Evolutionary conservation across 2,329 filamentous ascomycete species (phyloP).

Genomic region (Diaporthe eres): DNA sequence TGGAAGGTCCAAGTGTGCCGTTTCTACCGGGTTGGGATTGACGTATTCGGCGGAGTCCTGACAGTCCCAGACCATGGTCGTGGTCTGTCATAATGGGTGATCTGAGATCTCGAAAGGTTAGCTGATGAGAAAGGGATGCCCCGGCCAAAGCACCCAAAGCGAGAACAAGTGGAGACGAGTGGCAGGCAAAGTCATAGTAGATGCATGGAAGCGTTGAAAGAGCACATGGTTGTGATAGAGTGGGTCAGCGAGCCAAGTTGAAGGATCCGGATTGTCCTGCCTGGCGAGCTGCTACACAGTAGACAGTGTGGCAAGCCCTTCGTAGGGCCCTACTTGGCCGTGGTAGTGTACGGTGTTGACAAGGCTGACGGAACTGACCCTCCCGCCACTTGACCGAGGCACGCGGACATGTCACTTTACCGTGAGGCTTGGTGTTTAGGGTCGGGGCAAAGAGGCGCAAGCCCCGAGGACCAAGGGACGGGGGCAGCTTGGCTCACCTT

Average conservation of each 20-base stretch:
- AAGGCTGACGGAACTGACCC: constrained; percentile 27
- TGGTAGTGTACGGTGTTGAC: constrained; percentile 2
- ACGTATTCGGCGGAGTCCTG: constrained; percentile 92
- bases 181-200: constrained; percentile 27
- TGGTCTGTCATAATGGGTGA: constrained; percentile 87
- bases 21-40: constrained; percentile 81
- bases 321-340: not conserved
- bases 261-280: constrained; percentile 14
- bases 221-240: constrained; percentile 46
- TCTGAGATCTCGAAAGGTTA: constrained; percentile 59
- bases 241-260: constrained; percentile 38
- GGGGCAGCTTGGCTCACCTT: constrained; percentile 70
- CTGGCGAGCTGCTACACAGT: constrained; percentile 43
- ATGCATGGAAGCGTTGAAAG: constrained; percentile 8
- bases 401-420: constrained; percentile 29
- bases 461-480: constrained; percentile 37
- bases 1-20: constrained; percentile 72
- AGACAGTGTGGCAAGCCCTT: constrained; percentile 2
- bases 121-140: constrained; percentile 44
- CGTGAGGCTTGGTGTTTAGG: constrained; percentile 29
- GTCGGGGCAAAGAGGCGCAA: constrained; percentile 43
- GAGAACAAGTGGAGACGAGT: constrained; percentile 37
- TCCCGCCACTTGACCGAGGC: constrained; percentile 21
- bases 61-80: constrained; percentile 87
- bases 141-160: constrained; percentile 39